Evolutionary conservation across 192 early-diverging fungal species (phyloP).

Genomic region (Coemansia nantahalensis): DNA sequence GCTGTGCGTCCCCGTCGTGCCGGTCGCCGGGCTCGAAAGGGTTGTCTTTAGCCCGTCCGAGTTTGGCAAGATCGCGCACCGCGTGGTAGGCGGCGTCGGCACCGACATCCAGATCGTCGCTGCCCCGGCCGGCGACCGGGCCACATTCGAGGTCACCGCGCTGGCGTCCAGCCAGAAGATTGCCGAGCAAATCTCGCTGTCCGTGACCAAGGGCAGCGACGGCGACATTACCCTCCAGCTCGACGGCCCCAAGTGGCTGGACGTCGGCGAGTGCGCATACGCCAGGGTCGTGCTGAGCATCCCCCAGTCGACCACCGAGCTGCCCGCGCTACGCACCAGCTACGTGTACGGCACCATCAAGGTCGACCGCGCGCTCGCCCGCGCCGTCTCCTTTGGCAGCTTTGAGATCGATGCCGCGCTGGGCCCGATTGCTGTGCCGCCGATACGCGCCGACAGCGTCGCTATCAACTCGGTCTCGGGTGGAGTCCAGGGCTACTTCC

Average conservation of each 20-base stretch:
- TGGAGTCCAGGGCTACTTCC: slow-evolving; percentile 34
- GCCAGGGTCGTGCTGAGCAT: slow-evolving; percentile 36
- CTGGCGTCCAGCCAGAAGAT: slow-evolving; percentile 38
- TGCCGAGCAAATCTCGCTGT: slow-evolving; percentile 36
- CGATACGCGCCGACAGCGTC: slow-evolving; percentile 25
- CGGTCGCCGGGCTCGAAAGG: slow-evolving; percentile 27
- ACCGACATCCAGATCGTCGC: slow-evolving; percentile 29
- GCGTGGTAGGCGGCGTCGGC: slow-evolving; percentile 36
- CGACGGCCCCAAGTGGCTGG: slow-evolving; percentile 44
- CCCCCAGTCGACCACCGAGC: slow-evolving; percentile 20
- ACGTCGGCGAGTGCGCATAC: slow-evolving; percentile 36
- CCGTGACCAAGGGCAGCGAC: slow-evolving; percentile 20
- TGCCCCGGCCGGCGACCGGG: slow-evolving; percentile 21
- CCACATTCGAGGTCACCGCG: slow-evolving; percentile 30
- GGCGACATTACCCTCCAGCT: slow-evolving; percentile 35
- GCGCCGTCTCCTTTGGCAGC: slow-evolving; percentile 28
- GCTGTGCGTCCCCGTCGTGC: slow-evolving; percentile 35
- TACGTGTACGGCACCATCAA: slow-evolving; percentile 44
- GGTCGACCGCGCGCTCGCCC: slow-evolving; percentile 36
- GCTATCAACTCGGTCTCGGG: slow-evolving; percentile 38
- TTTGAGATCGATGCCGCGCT: slow-evolving; percentile 38
- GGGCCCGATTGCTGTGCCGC: slow-evolving; percentile 30
- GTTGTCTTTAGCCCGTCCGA: slow-evolving; percentile 28
- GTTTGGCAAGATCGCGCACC: slow-evolving; percentile 33
- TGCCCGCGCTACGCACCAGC: slow-evolving; percentile 25